phyloP scores from a whole-genome alignment of 176 grass and related monocot species.

The Musa acuminata region DNA sequence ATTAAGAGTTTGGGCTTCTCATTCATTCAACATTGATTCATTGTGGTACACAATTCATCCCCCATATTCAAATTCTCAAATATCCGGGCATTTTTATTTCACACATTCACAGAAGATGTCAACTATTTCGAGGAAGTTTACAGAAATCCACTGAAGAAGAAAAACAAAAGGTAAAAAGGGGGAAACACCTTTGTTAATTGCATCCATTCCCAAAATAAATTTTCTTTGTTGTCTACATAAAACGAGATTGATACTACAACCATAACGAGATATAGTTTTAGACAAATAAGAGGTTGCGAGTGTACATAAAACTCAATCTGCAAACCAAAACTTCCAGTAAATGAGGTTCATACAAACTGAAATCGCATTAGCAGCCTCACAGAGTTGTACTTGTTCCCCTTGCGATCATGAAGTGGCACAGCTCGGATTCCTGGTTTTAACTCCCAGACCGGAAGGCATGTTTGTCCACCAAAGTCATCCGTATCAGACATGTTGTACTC shows the following conservation, averaged over 20 bases:
- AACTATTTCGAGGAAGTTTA: no score
- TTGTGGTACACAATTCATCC: no score
- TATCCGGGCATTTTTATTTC: no score
- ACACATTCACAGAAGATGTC: no score
- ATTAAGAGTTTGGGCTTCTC: no score
- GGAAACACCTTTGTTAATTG: no score
- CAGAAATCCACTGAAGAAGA: no score
- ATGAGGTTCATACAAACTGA: background rate
- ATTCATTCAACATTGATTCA: no score
- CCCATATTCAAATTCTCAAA: no score
- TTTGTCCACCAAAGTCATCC: slow-evolving; percentile 9
- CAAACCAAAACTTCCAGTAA: background rate
- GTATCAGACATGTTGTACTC: background rate
- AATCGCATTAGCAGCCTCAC: slow-evolving; percentile 8
- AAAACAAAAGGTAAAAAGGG: no score
- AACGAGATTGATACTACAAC: background rate
- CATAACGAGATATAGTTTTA: no score
- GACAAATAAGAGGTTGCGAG: background rate
- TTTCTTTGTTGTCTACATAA: background rate
- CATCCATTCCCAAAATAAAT: background rate
- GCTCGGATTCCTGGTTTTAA: slow-evolving; percentile 3
- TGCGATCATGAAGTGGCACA: slow-evolving; percentile 4
- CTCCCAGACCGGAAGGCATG: slow-evolving; percentile 14
- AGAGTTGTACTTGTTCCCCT: slow-evolving; percentile 10
- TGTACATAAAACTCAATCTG: background rate